Evolutionary conservation across 2,329 filamentous ascomycete species (phyloP).

Genomic region (Diaporthe vaccinii): DNA sequence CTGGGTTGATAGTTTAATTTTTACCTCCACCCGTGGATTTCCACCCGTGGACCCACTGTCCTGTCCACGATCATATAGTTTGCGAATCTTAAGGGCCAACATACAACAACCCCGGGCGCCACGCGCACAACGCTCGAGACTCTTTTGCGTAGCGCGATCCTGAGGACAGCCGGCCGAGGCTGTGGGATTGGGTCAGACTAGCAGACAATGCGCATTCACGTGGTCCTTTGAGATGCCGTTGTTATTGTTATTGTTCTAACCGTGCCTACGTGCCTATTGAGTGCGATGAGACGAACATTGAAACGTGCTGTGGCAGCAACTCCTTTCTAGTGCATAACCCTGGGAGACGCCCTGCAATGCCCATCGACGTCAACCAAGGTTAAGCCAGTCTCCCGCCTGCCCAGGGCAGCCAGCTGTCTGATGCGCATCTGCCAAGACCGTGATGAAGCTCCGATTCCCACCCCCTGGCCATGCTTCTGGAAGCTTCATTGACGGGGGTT

Average conservation of each 20-base stretch:
- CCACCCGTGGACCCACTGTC: slow-evolving; percentile 15
- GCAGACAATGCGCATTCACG: neutral
- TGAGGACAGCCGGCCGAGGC: neutral
- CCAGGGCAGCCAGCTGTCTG: slow-evolving; percentile 1
- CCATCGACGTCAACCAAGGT: slow-evolving; percentile 14
- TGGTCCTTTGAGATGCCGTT: neutral
- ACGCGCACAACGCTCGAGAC: neutral
- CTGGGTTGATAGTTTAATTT: neutral
- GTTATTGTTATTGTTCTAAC: neutral
- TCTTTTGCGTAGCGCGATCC: neutral
- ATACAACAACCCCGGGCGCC: neutral
- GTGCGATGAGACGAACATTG: slow-evolving; percentile 36
- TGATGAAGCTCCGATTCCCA: neutral
- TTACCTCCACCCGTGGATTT: neutral
- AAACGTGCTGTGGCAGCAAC: slow-evolving; percentile 26
- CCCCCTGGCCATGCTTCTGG: slow-evolving; percentile 13
- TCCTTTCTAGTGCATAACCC: slow-evolving; percentile 31
- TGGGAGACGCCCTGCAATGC: slow-evolving; percentile 26
- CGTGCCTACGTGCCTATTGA: slow-evolving; percentile 5
- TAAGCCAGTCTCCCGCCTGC: neutral
- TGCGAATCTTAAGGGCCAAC: slow-evolving; percentile 6
- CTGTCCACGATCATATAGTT: slow-evolving; percentile 13
- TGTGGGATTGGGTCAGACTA: neutral
- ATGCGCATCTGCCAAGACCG: slow-evolving; percentile 14
- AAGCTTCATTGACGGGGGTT: slow-evolving; percentile 21